These are phyloP conservation scores for Gyromitra esculenta DNA, from an alignment of 2,329 filamentous ascomycete species.

Conservation along the genomic window DNA sequence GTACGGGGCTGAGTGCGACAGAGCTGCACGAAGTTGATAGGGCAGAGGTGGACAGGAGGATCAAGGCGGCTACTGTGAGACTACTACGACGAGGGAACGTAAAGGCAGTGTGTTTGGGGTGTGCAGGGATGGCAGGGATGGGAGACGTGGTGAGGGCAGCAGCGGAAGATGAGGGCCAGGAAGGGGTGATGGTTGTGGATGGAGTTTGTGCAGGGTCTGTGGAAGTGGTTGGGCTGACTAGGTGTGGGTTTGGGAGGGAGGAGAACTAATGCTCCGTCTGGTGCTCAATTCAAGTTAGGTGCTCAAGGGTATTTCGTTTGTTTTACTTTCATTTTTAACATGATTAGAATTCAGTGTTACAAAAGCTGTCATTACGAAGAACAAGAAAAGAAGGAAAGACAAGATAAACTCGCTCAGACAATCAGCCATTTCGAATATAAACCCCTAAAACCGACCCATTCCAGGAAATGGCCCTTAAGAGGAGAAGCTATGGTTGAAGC, in stretches of 20 bases:
- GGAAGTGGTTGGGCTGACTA: slow-evolving; percentile 68
- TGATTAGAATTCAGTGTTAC: not conserved
- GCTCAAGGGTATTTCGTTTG: not conserved
- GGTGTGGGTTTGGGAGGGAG: slow-evolving; percentile 52
- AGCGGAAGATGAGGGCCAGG: slow-evolving; percentile 68
- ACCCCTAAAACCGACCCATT: not conserved
- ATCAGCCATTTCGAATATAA: too few relatives aligned
- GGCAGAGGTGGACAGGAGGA: slow-evolving; percentile 71
- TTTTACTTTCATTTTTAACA: not conserved
- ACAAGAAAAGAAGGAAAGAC: not conserved
- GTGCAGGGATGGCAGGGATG: slow-evolving; percentile 89
- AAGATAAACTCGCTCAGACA: not conserved
- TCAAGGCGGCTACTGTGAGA: slow-evolving; percentile 75
- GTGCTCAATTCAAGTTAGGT: not conserved
- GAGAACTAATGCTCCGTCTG: not conserved
- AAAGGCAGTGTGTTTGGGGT: slow-evolving; percentile 81
- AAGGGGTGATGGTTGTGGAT: slow-evolving; percentile 75
- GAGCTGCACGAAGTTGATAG: slow-evolving; percentile 78
- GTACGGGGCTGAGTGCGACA: slow-evolving; percentile 80
- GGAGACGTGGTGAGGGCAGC: slow-evolving; percentile 78
- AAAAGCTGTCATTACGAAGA: not conserved
- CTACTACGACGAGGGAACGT: slow-evolving; percentile 63
- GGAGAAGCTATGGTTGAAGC: not conserved
- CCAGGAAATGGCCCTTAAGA: not conserved
- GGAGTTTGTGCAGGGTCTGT: slow-evolving; percentile 77